These are phyloP conservation scores for Trypanosoma rangeli DNA, from an alignment of 208 protist genomes.

Conservation along the genomic window DNA sequence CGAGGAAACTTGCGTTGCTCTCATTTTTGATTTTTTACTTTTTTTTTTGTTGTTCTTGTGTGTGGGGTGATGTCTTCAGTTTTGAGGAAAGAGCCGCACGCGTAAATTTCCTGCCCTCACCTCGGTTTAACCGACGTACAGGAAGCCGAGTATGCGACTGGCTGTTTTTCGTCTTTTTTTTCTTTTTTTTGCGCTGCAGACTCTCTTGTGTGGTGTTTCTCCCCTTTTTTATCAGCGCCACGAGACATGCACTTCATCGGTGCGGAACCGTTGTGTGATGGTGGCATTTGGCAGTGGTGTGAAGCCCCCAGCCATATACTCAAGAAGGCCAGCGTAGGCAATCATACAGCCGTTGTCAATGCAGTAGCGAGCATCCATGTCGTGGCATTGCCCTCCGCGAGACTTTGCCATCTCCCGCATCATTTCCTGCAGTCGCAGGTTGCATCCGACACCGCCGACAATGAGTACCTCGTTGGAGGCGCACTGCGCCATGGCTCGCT, in stretches of 20 bases:
- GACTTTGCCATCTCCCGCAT: conserved; percentile 93
- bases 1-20: too few species aligned
- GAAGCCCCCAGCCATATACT: conserved; percentile 83
- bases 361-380: conserved; percentile 98
- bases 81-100: too few species aligned
- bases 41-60: too few species aligned
- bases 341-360: conserved; percentile 99
- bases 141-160: too few species aligned
- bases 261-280: conserved; percentile 93
- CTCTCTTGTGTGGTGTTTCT: too few species aligned
- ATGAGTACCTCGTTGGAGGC: conserved; percentile 96
- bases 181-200: too few species aligned
- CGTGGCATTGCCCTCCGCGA: conserved; percentile 86
- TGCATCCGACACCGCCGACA: conserved; percentile 99
- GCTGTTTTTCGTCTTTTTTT: too few species aligned
- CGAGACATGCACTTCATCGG: conserved; percentile 94
- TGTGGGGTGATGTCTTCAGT: too few species aligned
- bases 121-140: too few species aligned
- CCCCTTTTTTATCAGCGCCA: conserved; percentile 77
- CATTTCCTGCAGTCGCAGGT: conserved; percentile 97
- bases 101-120: too few species aligned
- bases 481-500: conserved; percentile 98
- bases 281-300: conserved; percentile 67
- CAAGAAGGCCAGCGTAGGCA: conserved; percentile 95
- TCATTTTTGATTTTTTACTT: too few species aligned